A percentile compares a stretch with the other conserved stretches of the same genome.
Evolutionary conservation across 2,329 filamentous ascomycete genomes (phyloP).

Genomic region (Ceratocystis cubensis): DNA sequence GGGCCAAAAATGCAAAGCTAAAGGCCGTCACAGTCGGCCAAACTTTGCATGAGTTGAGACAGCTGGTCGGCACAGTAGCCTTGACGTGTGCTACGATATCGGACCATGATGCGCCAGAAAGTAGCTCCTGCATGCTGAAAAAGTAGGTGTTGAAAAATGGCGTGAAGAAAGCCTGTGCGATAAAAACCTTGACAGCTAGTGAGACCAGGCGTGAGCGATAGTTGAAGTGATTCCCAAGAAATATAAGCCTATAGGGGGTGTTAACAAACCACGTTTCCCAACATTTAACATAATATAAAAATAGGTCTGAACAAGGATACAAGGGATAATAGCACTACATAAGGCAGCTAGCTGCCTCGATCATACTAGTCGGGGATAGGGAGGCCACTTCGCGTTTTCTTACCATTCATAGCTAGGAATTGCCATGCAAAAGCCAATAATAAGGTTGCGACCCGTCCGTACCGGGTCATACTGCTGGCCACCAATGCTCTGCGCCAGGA

Average conservation of each 20-base stretch:
- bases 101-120: constrained; percentile 52
- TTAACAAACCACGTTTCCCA: background rate
- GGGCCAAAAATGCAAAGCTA: constrained; percentile 69
- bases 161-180: constrained; percentile 73
- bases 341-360: background rate
- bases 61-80: constrained; percentile 62
- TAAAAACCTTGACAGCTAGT: constrained; percentile 59
- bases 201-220: constrained; percentile 60
- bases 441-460: constrained; percentile 57
- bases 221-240: constrained; percentile 71
- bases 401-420: constrained; percentile 74
- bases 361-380: background rate
- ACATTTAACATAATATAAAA: background rate
- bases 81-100: constrained; percentile 59
- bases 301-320: background rate
- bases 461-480: constrained; percentile 52
- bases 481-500: constrained; percentile 61
- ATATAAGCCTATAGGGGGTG: constrained; percentile 51
- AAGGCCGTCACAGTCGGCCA: constrained; percentile 84
- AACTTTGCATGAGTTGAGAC: constrained; percentile 68
- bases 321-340: background rate
- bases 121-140: constrained; percentile 63
- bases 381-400: constrained; percentile 23
- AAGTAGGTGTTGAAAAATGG: constrained; percentile 76
- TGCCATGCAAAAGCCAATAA: constrained; percentile 54